Evolutionary conservation across 73 alveolate species (phyloP).

Genomic region (Stentor roeselii): DNA sequence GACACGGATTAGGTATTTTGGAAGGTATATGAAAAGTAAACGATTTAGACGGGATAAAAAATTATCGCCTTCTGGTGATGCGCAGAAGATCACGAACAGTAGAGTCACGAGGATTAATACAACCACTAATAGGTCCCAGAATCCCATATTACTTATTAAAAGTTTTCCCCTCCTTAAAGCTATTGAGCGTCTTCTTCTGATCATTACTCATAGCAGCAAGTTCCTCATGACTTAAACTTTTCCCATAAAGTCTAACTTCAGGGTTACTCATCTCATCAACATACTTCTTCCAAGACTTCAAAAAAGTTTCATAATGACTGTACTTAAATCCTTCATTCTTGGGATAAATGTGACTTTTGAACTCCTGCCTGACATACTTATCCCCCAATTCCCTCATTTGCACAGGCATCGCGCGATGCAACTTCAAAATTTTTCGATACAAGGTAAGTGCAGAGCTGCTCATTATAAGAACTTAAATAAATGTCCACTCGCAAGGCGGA

Average conservation of each 20-base stretch:
- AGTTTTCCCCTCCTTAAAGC: neutral
- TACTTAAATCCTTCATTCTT: neutral
- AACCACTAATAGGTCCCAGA: constrained; percentile 27
- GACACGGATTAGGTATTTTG: neutral
- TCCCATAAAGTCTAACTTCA: neutral
- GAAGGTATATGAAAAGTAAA: constrained; percentile 28
- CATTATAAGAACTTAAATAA: too few species aligned
- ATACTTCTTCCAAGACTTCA: neutral
- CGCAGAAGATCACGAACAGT: constrained; percentile 35
- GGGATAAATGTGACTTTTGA: neutral
- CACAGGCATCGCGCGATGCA: neutral
- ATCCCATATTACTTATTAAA: constrained; percentile 1
- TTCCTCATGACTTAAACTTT: neutral
- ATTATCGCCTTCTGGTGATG: constrained; percentile 33
- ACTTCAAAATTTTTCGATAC: neutral
- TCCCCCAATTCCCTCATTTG: constrained; percentile 8
- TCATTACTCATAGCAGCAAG: neutral
- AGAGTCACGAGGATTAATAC: constrained; percentile 13
- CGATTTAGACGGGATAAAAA: constrained; percentile 19
- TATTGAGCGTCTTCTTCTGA: neutral
- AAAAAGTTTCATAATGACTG: neutral
- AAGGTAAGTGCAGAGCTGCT: neutral
- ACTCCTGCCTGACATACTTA: constrained; percentile 3
- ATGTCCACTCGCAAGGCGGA: too few species aligned
- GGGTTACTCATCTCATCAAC: neutral